A percentile compares a stretch with the other conserved stretches of the same genome.
phyloP scores from a whole-genome alignment of 73 alveolate genomes.

The Symbiodinium natans region DNA sequence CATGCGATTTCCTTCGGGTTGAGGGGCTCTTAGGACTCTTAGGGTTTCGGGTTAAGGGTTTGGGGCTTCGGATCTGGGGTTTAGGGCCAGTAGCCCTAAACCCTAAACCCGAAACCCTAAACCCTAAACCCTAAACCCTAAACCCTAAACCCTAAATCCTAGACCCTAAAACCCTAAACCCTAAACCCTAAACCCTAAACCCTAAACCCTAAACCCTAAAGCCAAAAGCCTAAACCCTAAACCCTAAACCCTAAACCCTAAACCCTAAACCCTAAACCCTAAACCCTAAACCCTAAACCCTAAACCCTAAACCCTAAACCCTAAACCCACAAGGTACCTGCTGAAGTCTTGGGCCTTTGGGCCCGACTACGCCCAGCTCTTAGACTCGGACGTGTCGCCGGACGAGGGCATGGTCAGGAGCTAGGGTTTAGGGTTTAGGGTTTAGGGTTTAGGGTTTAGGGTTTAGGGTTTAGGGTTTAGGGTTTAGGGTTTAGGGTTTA shows the following conservation, averaged over 20 bases:
- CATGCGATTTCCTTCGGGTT: background rate
- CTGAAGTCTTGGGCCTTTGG: background rate
- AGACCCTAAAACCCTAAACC: background rate
- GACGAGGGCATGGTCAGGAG: background rate
- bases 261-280: background rate
- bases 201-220: background rate
- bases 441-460: background rate
- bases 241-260: background rate
- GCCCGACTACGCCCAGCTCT: background rate
- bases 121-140: background rate
- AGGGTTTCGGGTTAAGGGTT: background rate
- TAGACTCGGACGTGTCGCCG: conserved; percentile 4
- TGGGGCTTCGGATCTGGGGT: background rate
- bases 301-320: background rate
- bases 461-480: background rate
- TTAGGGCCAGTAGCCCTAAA: background rate
- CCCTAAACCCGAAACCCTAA: background rate
- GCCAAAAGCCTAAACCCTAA: background rate
- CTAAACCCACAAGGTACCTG: background rate
- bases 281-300: background rate
- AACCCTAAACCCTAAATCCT: background rate
- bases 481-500: background rate
- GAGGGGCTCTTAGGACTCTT: background rate
- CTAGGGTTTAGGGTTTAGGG: too few species aligned
- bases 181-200: background rate